phyloP scores from a whole-genome alignment of 345 rosid genomes.

The Rhizophora apiculata region DNA sequence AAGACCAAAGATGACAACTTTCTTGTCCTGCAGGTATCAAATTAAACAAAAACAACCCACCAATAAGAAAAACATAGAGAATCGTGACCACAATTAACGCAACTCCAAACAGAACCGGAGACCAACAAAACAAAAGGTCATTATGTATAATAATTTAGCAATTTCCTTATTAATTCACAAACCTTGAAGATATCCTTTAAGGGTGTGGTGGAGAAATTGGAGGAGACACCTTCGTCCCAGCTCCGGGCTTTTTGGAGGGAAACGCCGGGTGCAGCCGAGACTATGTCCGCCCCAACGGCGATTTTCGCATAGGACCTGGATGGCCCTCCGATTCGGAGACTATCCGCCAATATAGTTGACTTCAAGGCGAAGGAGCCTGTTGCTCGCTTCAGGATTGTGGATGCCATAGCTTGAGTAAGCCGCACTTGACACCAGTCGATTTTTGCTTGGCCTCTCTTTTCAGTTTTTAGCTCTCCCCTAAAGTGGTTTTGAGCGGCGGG shows the following conservation, averaged over 20 bases:
- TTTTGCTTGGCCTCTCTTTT: too few species aligned
- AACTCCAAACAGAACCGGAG: too few species aligned
- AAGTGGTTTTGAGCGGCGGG: too few species aligned
- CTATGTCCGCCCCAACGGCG: constrained; percentile 60
- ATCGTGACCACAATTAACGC: neutral
- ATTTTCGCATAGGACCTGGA: constrained; percentile 59
- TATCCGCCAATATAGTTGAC: constrained; percentile 19
- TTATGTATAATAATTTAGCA: too few species aligned
- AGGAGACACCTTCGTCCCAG: constrained; percentile 91
- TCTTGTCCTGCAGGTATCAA: constrained; percentile 67
- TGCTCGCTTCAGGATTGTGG: constrained; percentile 46
- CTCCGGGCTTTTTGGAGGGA: constrained; percentile 83
- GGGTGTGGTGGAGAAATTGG: constrained; percentile 77
- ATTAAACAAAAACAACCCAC: constrained; percentile 6
- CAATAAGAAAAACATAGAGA: too few species aligned
- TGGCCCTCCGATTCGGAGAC: constrained; percentile 27
- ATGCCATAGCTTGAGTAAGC: constrained; percentile 42
- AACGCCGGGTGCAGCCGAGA: constrained; percentile 65
- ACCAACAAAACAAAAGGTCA: too few species aligned
- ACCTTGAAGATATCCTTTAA: constrained; percentile 80
- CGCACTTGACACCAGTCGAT: neutral
- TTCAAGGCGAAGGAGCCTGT: constrained; percentile 26
- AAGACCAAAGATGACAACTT: constrained; percentile 87
- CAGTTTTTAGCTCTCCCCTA: too few species aligned
- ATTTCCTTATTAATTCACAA: neutral